Conservation (phyloP, 176 grass and related monocot species). For the Ensete glaucum region DNA sequence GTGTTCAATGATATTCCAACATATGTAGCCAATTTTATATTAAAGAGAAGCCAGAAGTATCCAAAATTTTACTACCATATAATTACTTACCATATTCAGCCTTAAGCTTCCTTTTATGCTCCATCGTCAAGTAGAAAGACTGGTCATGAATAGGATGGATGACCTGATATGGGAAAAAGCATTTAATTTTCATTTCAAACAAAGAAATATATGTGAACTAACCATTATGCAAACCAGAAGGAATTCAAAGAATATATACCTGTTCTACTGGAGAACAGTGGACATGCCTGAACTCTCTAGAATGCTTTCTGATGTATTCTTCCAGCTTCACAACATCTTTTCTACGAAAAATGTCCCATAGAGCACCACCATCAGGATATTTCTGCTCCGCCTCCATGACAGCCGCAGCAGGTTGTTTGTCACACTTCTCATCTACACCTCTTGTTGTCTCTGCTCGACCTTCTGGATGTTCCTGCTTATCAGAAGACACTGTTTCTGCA, state of each 20-base stretch:
- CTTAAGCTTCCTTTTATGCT: conserved; percentile 80
- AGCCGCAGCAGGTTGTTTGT: not conserved
- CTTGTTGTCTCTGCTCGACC: not conserved
- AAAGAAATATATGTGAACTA: not conserved
- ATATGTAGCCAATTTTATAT: not conserved
- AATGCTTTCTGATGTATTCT: conserved; percentile 59
- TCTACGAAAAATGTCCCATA: conserved; percentile 90
- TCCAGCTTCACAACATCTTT: conserved; percentile 57
- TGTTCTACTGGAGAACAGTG: conserved; percentile 44
- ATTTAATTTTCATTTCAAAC: not conserved
- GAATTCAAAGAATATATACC: conserved; percentile 15
- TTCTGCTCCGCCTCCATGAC: conserved; percentile 10
- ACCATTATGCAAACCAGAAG: not conserved
- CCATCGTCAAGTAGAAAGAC: conserved; percentile 53
- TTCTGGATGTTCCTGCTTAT: not conserved
- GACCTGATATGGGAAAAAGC: conserved; percentile 31
- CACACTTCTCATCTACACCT: not conserved
- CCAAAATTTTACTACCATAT: not conserved
- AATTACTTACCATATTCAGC: conserved; percentile 57
- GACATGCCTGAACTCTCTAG: conserved; percentile 52
- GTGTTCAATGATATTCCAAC: not conserved
- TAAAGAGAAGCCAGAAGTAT: too few species aligned
- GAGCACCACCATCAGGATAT: conserved; percentile 47
- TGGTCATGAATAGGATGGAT: conserved; percentile 71
- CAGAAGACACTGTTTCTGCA: not conserved